Evolutionary conservation across 192 early-diverging fungal genomes (phyloP), one percentile per base, ranked within the genome.

Genomic region (Powellomyces hirtus): DNA sequence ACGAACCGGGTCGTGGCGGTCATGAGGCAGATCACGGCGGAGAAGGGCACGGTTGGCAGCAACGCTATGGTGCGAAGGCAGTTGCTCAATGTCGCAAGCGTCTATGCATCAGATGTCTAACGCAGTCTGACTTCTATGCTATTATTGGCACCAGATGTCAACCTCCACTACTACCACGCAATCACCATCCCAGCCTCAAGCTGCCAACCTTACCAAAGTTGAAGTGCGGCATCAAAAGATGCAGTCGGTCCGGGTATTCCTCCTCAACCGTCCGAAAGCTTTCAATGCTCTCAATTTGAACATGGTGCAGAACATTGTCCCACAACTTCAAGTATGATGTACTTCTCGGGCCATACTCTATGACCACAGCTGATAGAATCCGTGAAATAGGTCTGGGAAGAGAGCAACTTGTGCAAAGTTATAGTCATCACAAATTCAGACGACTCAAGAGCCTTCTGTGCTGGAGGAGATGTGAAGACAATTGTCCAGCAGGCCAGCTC

Each of bases 341-440:
- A n/a, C 0, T 42, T 8, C 51, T 59, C 27, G 26, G 4, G 5
- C 44, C 29, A 45, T 20, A 24, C 27, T 22, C 52, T 42, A 38
- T 8, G 11, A 34, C 4, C 24, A 45, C 55, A 22, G 18, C 14
- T 42, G 11, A 49, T 42, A 18, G n/a, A 11, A 26, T 10, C 1
- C 7, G 1, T 8, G 18, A 24, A 33, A 33, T 69, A 91, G 84
- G 90, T 88, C 26, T 99, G 92, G 93, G 86, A 93, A 67, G 80
- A 87, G 37, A 93, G 94, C 4, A 89, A 95, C 56, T 78, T 91
- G 44, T 90, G 89, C 72, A 94, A 95, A 72, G 86, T 95, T 29
- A 89, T 97, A 62, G 82, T 99, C 31, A 60, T 97, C 56, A 90
- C 90, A 64, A 85, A 86, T 1, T 80, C 82, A 37, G 91, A 89